These are phyloP conservation scores for Orbilia quercus DNA, from an alignment of 2,329 filamentous ascomycete genomes.

Conservation along the genomic window DNA sequence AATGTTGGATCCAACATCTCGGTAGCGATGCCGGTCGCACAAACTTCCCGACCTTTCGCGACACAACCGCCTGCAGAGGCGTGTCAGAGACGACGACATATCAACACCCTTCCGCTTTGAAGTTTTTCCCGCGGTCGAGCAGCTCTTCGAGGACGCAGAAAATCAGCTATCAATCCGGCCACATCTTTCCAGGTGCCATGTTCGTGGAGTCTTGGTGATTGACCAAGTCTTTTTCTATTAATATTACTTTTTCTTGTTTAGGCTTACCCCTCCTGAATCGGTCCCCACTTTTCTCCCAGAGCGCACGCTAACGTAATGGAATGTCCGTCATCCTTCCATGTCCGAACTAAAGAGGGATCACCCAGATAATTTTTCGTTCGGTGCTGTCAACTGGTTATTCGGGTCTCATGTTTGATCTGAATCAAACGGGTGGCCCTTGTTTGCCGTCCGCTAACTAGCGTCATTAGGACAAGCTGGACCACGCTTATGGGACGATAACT, in stretches of 20 bases:
- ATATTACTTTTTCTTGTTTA: conserved; percentile 20
- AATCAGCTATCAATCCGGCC: background rate
- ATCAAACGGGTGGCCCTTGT: conserved; percentile 52
- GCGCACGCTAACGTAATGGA: conserved; percentile 44
- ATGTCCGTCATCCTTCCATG: conserved; percentile 35
- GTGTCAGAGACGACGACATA: conserved; percentile 30
- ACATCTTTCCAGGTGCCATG: conserved; percentile 3
- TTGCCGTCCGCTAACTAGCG: conserved; percentile 56
- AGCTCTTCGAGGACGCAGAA: background rate
- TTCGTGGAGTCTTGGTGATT: conserved; percentile 16
- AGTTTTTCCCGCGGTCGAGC: background rate
- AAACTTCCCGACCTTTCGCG: conserved; percentile 17
- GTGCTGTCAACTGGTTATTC: conserved; percentile 38
- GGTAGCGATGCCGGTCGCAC: conserved; percentile 41
- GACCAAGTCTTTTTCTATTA: conserved; percentile 1
- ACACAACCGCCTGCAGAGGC: conserved; percentile 24
- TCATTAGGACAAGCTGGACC: conserved; percentile 34
- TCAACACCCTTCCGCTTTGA: conserved; percentile 1
- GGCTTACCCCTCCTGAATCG: conserved; percentile 41
- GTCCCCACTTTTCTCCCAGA: conserved; percentile 27
- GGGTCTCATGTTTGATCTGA: conserved; percentile 42
- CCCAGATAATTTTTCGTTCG: conserved; percentile 19
- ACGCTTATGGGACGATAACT: conserved; percentile 28
- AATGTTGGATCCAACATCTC: conserved; percentile 34
- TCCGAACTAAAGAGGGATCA: conserved; percentile 19